Percentiles rank a stretch among this genome's conserved stretches.
Conservation (phyloP, 805 yeast species). For the Schwanniomyces polymorphus region DNA sequence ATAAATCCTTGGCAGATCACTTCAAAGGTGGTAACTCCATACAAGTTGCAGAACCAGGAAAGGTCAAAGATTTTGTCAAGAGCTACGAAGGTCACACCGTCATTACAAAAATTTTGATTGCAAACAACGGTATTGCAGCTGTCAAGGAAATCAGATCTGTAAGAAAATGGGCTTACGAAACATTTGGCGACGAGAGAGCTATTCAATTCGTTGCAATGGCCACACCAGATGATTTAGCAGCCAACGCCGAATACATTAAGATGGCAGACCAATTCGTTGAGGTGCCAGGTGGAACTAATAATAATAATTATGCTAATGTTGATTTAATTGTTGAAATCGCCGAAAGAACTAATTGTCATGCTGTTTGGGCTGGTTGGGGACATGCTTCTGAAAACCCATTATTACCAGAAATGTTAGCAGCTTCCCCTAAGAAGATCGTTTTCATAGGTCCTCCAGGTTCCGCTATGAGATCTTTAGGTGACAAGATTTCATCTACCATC, state of each 20-base stretch:
- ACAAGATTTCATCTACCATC: slow-evolving; percentile 94
- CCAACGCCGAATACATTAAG: slow-evolving; percentile 96
- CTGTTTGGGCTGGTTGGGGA: slow-evolving; percentile 99
- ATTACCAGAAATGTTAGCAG: slow-evolving; percentile 90
- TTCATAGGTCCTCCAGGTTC: slow-evolving; percentile 99
- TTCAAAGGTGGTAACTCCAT: slow-evolving; percentile 83
- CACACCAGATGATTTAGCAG: slow-evolving; percentile 97
- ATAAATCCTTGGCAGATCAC: slow-evolving; percentile 57
- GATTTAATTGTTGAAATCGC: slow-evolving; percentile 96
- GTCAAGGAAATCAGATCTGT: slow-evolving; percentile 97
- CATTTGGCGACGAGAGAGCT: slow-evolving; percentile 94
- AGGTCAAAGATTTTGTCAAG: slow-evolving; percentile 80
- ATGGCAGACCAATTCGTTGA: slow-evolving; percentile 99
- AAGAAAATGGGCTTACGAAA: slow-evolving; percentile 98
- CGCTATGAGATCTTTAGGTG: slow-evolving; percentile 99
- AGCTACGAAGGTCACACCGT: slow-evolving; percentile 94
- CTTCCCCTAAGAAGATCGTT: slow-evolving; percentile 84
- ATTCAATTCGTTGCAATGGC: slow-evolving; percentile 98
- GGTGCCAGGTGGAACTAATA: slow-evolving; percentile 99
- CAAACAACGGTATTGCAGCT: slow-evolving; percentile 99
- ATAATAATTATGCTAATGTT: slow-evolving; percentile 97
- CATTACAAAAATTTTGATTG: slow-evolving; percentile 82
- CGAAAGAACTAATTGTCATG: slow-evolving; percentile 93
- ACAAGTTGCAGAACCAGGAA: slow-evolving; percentile 72
- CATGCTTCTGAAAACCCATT: slow-evolving; percentile 99